Evolutionary conservation across 2,329 filamentous ascomycete genomes (phyloP).

Genomic region (Emergomyces africanus): DNA sequence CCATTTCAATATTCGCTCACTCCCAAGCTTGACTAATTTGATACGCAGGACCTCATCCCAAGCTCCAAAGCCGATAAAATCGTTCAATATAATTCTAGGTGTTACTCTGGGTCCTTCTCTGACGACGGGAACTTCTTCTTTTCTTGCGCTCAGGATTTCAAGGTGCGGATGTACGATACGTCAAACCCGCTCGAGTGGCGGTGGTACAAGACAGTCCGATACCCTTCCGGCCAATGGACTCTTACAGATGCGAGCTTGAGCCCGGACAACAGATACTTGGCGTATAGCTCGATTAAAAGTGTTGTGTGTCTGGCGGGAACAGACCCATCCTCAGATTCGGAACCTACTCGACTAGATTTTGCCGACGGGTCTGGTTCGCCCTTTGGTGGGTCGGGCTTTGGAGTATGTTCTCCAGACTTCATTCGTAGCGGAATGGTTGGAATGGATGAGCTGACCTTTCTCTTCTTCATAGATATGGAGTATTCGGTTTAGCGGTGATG

Average conservation of each 20-base stretch:
- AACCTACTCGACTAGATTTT: slow-evolving; percentile 70
- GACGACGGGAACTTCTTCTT: slow-evolving; percentile 98
- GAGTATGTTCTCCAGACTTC: slow-evolving; percentile 21
- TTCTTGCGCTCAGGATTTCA: slow-evolving; percentile 81
- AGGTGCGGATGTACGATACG: slow-evolving; percentile 93
- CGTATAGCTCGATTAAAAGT: slow-evolving; percentile 79
- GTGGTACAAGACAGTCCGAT: slow-evolving; percentile 82
- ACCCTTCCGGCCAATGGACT: slow-evolving; percentile 86
- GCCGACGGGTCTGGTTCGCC: slow-evolving; percentile 35
- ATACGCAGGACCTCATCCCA: slow-evolving; percentile 57
- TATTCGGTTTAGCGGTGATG: slow-evolving; percentile 83
- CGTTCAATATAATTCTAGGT: slow-evolving; percentile 71
- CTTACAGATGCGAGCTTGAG: slow-evolving; percentile 87
- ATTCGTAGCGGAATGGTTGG: background rate
- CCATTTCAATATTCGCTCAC: background rate
- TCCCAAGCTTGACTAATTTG: slow-evolving; percentile 2
- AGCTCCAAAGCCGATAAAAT: slow-evolving; percentile 68
- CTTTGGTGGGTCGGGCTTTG: slow-evolving; percentile 28
- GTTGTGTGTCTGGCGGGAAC: slow-evolving; percentile 78
- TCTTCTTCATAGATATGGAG: slow-evolving; percentile 57
- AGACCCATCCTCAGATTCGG: slow-evolving; percentile 66
- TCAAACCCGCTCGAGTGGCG: slow-evolving; percentile 91
- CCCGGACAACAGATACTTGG: slow-evolving; percentile 82
- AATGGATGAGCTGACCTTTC: slow-evolving; percentile 1
- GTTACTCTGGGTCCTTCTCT: slow-evolving; percentile 93